These are phyloP conservation scores for Aureobasidium pullulans DNA, from an alignment of 2,329 filamentous ascomycete genomes.

Conservation along the genomic window DNA sequence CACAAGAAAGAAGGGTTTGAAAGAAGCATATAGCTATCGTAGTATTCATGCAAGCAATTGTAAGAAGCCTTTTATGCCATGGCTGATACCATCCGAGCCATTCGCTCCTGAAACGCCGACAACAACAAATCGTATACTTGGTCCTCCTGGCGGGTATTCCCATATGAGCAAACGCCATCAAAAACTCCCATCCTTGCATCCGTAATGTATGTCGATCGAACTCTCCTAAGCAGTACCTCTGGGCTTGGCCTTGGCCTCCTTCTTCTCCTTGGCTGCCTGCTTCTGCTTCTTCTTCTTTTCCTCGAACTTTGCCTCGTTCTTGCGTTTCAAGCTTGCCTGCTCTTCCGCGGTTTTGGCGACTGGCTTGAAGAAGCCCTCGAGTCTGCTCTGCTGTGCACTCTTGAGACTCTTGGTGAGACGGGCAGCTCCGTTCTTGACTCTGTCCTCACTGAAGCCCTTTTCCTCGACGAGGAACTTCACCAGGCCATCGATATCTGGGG, in stretches of 20 bases:
- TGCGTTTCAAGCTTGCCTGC: constrained; percentile 79
- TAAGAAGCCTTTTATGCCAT: not conserved
- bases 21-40: not conserved
- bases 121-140: not conserved
- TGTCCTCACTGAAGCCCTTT: constrained; percentile 95
- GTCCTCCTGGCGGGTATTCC: constrained; percentile 9
- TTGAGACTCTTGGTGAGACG: constrained; percentile 86
- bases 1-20: too few species aligned
- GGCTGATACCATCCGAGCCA: not conserved
- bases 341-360: constrained; percentile 81
- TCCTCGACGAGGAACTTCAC: constrained; percentile 85
- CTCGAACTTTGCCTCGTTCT: constrained; percentile 84
- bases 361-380: constrained; percentile 97
- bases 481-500: constrained; percentile 81
- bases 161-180: constrained; percentile 11
- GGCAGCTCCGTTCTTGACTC: constrained; percentile 71
- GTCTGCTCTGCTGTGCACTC: constrained; percentile 77
- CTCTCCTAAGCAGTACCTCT: constrained; percentile 45
- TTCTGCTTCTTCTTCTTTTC: constrained; percentile 94
- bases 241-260: constrained; percentile 80
- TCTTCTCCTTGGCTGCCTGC: constrained; percentile 92
- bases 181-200: not conserved
- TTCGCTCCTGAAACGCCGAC: not conserved
- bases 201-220: not conserved
- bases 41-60: not conserved